Evolutionary conservation across 495 filamentous ascomycete genomes (phyloP), one percentile per base, ranked within the genome.

Genomic region (Acidiella bohemica): DNA sequence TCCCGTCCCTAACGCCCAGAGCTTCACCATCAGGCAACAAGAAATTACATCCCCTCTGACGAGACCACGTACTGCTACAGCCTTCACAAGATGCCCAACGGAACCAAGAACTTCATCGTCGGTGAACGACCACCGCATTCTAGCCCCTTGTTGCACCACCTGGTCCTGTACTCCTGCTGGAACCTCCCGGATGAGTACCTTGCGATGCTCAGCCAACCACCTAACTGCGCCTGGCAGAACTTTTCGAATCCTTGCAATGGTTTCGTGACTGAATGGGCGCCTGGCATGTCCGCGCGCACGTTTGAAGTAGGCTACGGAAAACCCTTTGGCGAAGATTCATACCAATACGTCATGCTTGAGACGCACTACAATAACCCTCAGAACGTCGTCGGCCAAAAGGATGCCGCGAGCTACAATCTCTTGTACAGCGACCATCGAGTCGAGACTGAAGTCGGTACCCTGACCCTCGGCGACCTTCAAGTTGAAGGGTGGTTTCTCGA

Each of bases 21-120:
- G 22, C 13, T 26, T 41, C 18, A 41, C 28, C 20, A 26, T 41
- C 19, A 13, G 11, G 12, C 27, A 34, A 24, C 39, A 25, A 6
- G 27, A 34, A 19, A 20, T 41, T 13, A 32, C 39, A 20, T 41
- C 33, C 25, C 39, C 33, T 4, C 26, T 21, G 39, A 5, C 25
- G 39, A 41, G 26, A 41, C 39, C 39, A 33, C 39, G 14, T 41
- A 41, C 27, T 41, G 39, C 39, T 41, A 41, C 20, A 17, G 10
- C 21, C 25, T 41, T 16, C 39, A 41, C 29, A 41, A 41, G 21
- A 19, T 41, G 39, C 39, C 39, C 4, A 24, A 8, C 11, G 39
- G 39, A 6, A 16, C 7, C 18, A 41, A 41, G 23, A 26, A 26
- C 13, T 41, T 23, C 9, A 10, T 41, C 10, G 9, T 41, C 14